These are phyloP conservation scores for Chenopodium suecicum DNA, from an alignment of 148 eudicot genomes.

Conservation along the genomic window DNA sequence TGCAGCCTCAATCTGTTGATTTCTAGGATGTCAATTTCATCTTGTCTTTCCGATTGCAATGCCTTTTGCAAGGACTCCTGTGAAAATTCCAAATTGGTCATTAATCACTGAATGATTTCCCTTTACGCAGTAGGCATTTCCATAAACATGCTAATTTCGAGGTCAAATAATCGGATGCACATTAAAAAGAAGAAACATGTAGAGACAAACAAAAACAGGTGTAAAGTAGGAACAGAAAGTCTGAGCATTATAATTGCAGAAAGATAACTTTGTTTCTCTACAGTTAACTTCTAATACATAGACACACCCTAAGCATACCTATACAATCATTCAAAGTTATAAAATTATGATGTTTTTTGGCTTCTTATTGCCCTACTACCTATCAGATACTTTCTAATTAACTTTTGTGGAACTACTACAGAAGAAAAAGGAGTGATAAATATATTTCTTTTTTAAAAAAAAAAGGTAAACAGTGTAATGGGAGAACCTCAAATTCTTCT, in stretches of 20 bases:
- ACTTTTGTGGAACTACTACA: background rate
- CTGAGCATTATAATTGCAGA: background rate
- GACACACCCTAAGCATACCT: background rate
- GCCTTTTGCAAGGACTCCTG: constrained; percentile 67
- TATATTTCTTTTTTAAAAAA: no score
- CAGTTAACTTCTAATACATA: background rate
- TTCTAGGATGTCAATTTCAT: constrained; percentile 71
- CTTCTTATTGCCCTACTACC: background rate
- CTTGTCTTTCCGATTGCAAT: constrained; percentile 43
- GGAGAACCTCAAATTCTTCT: constrained; percentile 75
- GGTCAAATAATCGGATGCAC: background rate
- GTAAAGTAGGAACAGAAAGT: background rate
- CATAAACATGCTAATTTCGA: background rate
- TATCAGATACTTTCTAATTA: background rate
- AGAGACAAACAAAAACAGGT: background rate
- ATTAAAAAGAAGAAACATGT: background rate
- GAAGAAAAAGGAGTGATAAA: background rate
- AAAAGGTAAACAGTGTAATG: background rate
- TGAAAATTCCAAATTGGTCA: constrained; percentile 16
- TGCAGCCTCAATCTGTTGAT: constrained; percentile 72
- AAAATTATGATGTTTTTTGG: background rate
- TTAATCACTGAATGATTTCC: background rate
- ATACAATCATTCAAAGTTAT: background rate
- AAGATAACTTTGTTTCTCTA: background rate
- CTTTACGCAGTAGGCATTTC: background rate